Base-by-base conservation (phyloP, 225 moss, liverwort and hornwort genomes). In the Polytrichum commune region DNA sequence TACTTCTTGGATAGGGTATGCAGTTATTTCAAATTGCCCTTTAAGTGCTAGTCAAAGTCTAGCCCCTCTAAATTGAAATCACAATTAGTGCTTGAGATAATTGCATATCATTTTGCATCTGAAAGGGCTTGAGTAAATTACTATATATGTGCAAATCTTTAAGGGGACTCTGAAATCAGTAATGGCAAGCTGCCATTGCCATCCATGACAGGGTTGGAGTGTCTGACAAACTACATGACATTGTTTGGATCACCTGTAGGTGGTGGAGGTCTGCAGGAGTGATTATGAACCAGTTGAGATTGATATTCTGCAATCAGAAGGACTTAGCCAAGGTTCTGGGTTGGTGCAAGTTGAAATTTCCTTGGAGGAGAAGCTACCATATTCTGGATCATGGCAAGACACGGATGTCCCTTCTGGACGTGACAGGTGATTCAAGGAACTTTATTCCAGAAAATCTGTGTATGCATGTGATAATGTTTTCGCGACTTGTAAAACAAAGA, bases 261-360 rank as follows among this genome's bases (percentile, higher is more conserved):
- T 95, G 62, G 68, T 75, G 79, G 93, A 98, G 65, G 79, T 95
- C 29, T 81, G 85, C 62, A 79, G 82, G 74, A 88, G 75, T 54
- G 91, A 90, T 30, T 98, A 85, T 72, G 79, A 83, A 70, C 95
- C 93, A 26, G 65, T 79, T 7, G 89, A 91, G 79, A 56, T 60
- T 68, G 95, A 98, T 79, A 85, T 98, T 67, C 67, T 98, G 75
- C 85, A 75, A 72, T 87, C 91, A 24, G 98, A 98, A 77, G 98
- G 98, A 64, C 90, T 98, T 30, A 88, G 90, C 68, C 95, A 98
- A 89, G 98, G 98, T 68, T 95, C 98, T 70, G 98, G 98, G 38
- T 79, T 98, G 62, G 98, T 93, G 13, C 89, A 98, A 82, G 84
- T 98, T 53, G 95, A 95, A 81, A 94, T 98, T 69, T 84, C 72